A percentile compares a stretch with the other conserved stretches of the same genome.
phyloP scores from a whole-genome alignment of 2,329 filamentous ascomycete genomes.

The Aspergillus udagawae region DNA sequence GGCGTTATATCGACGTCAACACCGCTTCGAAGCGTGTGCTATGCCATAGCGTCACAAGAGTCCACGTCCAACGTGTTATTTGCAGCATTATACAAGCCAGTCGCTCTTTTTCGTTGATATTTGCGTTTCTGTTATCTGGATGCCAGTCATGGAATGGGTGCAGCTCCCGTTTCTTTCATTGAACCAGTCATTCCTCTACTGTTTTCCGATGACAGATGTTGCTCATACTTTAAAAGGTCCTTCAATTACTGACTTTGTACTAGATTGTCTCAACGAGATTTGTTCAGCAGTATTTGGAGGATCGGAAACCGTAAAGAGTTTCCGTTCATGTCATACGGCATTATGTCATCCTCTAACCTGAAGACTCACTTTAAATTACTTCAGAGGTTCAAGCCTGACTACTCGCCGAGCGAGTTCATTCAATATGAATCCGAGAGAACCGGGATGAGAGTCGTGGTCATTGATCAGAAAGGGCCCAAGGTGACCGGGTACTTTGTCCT shows the following conservation, averaged over 20 bases:
- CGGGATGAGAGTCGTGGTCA: conserved; percentile 89
- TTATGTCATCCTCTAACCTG: conserved; percentile 53
- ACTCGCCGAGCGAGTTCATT: conserved; percentile 80
- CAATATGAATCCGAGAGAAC: conserved; percentile 95
- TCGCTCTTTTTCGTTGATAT: background rate
- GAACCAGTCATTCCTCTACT: background rate
- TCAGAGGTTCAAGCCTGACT: conserved; percentile 83
- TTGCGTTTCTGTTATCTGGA: background rate
- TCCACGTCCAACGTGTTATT: background rate
- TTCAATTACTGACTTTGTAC: conserved; percentile 13
- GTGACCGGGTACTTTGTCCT: conserved; percentile 91
- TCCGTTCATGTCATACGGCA: conserved; percentile 25
- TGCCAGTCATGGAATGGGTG: conserved; percentile 11
- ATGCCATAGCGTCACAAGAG: background rate
- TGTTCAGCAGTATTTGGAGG: conserved; percentile 13
- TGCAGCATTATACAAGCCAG: background rate
- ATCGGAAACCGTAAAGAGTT: conserved; percentile 4
- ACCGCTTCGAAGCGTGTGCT: background rate
- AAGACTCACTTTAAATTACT: conserved; percentile 70
- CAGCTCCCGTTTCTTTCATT: conserved; percentile 5
- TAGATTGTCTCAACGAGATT: conserved; percentile 21
- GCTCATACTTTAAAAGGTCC: background rate
- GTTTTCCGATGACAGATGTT: background rate
- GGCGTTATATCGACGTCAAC: background rate
- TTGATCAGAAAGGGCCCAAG: conserved; percentile 91